Base-by-base conservation (phyloP, 495 filamentous ascomycete genomes). In the Aspergillus diversus region DNA sequence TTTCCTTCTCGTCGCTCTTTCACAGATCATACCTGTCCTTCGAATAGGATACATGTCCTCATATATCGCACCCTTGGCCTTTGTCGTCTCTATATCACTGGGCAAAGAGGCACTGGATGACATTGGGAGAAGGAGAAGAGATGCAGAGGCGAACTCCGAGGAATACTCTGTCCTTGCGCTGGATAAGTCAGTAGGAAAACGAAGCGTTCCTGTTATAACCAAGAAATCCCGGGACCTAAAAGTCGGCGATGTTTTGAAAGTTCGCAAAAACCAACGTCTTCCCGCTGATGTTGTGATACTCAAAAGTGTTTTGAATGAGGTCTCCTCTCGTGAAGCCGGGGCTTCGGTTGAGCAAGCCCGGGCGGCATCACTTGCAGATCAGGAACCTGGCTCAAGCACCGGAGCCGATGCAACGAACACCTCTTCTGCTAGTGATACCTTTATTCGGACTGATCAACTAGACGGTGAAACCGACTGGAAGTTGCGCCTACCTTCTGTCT, bases 391-490 rank as follows among this genome's bases (percentile, higher is more conserved):
- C 11, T 35, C 63, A 7, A 64, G 55, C 57, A 33, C 48, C 32
- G 61, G 48, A 12, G 58, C 60, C 12, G 64, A 60, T 51, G 46
- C 66, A 16, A 59, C 57, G 5, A 60, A 67, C 61, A 13, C 12
- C 35, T 70, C 69, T 15, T 71, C 73, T 21, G 80, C 84, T 17
- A 92, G 92, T 37, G 96, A 99, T 70, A 91, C 96, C 1, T 99
- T 99, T 65, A 97, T 99, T 64, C 86, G 94, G 47, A 99, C 96
- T 3, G 96, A 99, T 73, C 96, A 99, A 71, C 83, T 99, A 9
- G 96, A 99, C 67, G 96, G 96, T 60, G 96, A 99, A 76, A 99
- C 96, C 7, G 96, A 99, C 68, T 99, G 96, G 96, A 99, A 99
- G 75, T 81, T 99, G 39, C 88, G 96, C 5, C 73, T 98, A 4